Evolutionary conservation across 176 grass and related monocot species (phyloP).

Genomic region (Aegilops speltoides): DNA sequence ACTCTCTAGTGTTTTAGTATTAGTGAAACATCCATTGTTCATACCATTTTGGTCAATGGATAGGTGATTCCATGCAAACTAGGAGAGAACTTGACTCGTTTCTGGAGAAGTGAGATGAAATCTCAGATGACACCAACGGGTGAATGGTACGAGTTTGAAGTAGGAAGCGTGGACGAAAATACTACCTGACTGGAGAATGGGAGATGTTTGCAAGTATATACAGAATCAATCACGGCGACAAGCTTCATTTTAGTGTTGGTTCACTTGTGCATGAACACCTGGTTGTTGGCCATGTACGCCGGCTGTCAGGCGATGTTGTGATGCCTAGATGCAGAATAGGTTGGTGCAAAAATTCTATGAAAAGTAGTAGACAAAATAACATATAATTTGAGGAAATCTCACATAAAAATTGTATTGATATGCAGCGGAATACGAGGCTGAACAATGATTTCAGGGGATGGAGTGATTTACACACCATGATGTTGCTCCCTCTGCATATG

Average conservation of each 20-base stretch:
- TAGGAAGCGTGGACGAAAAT: not conserved
- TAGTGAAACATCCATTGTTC: not conserved
- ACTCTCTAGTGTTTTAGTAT: not conserved
- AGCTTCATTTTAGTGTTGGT: not conserved
- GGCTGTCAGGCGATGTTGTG: not conserved
- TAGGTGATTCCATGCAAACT: not conserved
- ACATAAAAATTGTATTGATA: not conserved
- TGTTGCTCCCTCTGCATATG: no score
- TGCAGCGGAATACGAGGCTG: not conserved
- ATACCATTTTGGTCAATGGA: not conserved
- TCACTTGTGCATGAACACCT: not conserved
- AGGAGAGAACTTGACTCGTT: not conserved
- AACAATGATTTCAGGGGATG: not conserved
- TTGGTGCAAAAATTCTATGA: not conserved
- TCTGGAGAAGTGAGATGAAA: not conserved
- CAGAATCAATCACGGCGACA: not conserved
- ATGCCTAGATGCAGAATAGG: not conserved
- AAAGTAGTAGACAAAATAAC: not conserved
- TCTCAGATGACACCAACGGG: not conserved
- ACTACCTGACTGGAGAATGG: not conserved
- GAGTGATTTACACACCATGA: not conserved
- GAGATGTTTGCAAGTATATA: not conserved
- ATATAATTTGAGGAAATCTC: not conserved
- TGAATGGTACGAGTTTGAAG: not conserved
- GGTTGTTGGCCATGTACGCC: not conserved